phyloP scores from a whole-genome alignment of 371 early-diverging fungal species.

The Apophysomyces ossiformis region DNA sequence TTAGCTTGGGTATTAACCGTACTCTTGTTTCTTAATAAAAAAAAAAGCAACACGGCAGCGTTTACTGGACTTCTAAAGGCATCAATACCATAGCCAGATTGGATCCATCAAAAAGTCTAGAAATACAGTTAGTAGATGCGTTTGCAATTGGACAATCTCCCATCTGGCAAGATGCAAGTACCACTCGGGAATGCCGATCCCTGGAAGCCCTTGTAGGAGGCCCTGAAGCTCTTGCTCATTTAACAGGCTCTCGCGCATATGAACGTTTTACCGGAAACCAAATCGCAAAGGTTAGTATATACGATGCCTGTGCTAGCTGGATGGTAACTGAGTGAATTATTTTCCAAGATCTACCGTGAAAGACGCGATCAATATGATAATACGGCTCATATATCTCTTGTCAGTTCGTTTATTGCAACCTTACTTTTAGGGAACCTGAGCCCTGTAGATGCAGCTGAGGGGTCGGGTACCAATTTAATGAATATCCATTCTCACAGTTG shows the following conservation, averaged over 20 bases:
- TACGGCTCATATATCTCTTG: constrained; percentile 68
- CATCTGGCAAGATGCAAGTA: constrained; percentile 88
- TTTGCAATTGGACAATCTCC: constrained; percentile 74
- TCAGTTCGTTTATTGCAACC: constrained; percentile 74
- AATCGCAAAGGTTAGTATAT: constrained; percentile 62
- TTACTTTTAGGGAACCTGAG: constrained; percentile 66
- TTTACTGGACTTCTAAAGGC: constrained; percentile 71
- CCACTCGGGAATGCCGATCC: constrained; percentile 63
- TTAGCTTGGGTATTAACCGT: not conserved
- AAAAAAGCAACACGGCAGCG: constrained; percentile 81
- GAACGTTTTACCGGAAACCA: constrained; percentile 85
- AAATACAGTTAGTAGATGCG: constrained; percentile 57
- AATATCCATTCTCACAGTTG: constrained; percentile 65
- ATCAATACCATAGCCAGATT: constrained; percentile 41
- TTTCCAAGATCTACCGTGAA: constrained; percentile 35
- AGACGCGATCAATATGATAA: constrained; percentile 36
- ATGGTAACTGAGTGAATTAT: not conserved
- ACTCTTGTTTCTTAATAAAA: not conserved
- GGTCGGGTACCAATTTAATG: constrained; percentile 83
- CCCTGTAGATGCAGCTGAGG: constrained; percentile 78
- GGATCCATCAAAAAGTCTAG: constrained; percentile 36
- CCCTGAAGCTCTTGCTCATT: constrained; percentile 58
- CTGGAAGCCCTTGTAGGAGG: constrained; percentile 69
- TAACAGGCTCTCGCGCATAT: constrained; percentile 79
- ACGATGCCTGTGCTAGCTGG: not conserved